Evolutionary conservation across 139 green algal species (phyloP), one percentile per base, ranked within the genome.

Genomic region (Chlorella sp.): DNA sequence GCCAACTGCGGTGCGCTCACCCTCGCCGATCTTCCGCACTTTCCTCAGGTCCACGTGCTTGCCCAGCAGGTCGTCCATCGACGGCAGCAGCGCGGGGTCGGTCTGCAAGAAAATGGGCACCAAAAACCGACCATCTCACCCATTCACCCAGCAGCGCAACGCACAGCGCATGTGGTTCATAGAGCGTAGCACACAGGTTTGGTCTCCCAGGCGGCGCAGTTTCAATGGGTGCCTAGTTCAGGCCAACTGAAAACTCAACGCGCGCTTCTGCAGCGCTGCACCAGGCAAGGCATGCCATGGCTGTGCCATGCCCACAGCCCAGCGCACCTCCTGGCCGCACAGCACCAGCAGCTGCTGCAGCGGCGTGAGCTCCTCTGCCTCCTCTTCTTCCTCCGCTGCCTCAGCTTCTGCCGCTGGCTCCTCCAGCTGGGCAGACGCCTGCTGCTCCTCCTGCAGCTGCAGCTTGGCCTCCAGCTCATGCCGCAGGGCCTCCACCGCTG

Each of bases 301-400:
- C 7, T 7, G 7, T 55, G 11, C 44, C 51, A 23, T 60, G 2
- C 51, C 12, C 12, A 60, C 51, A 60, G 23, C 25, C 26, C 4
- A 51, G 38, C 87, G 17, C 38, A 91, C 92, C 78, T 90, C 56
- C 79, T 98, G 94, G 0, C 88, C 91, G 64, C 94, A 97, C 38
- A 95, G 79, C 25, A 65, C n/a, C 44, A 98, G 84, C 75, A 98
- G 91, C 63, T 88, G 89, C 84, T 95, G 81, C 87, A 98, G 74
- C 0, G 91, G 85, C 3, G 87, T 85, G 15, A 94, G 84, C 28
- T 80, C 69, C 74, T 56, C 62, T 9, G n/a, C 69, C 18, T 51
- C 64, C 55, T 64, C 69, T 23, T 76, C 62, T 32, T 56, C 69
- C 36, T 51, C 67, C 41, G 38, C 67, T n/a, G 15, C 47, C 20